These are phyloP conservation scores for Fusarium sp. DNA, from an alignment of 2,329 filamentous ascomycete genomes.

Conservation along the genomic window DNA sequence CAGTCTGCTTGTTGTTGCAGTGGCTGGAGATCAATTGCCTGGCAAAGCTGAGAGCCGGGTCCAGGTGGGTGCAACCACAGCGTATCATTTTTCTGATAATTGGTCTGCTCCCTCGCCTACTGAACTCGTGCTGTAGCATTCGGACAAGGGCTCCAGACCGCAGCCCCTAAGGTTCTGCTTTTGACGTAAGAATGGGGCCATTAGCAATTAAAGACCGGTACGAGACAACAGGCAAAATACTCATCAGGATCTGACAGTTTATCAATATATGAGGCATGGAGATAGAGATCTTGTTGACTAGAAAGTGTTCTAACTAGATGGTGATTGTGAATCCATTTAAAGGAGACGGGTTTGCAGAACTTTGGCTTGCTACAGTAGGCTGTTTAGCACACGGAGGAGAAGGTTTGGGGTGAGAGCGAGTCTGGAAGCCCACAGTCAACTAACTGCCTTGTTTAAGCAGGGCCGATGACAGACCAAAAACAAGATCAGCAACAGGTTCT, in stretches of 20 bases:
- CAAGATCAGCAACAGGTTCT: constrained; percentile 49
- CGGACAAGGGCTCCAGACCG: constrained; percentile 4
- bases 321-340: background rate
- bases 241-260: background rate
- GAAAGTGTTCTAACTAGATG: background rate
- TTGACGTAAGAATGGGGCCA: constrained; percentile 35
- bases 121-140: constrained; percentile 1
- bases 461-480: constrained; percentile 55
- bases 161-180: constrained; percentile 1
- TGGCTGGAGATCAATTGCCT: constrained; percentile 34
- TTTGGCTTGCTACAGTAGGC: background rate
- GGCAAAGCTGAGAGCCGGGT: constrained; percentile 15
- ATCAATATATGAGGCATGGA: background rate
- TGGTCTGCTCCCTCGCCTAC: constrained; percentile 4
- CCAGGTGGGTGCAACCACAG: constrained; percentile 8
- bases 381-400: background rate
- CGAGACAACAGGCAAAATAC: background rate
- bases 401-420: constrained; percentile 3
- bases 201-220: background rate
- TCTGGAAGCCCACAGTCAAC: constrained; percentile 13
- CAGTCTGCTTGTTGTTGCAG: constrained; percentile 10
- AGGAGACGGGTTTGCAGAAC: background rate
- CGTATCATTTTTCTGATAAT: constrained; percentile 5
- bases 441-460: constrained; percentile 13
- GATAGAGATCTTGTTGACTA: background rate